A percentile compares a stretch with the other conserved stretches of the same genome.
phyloP scores from a whole-genome alignment of 106 monocot genomes.

The Acorus gramineus region DNA sequence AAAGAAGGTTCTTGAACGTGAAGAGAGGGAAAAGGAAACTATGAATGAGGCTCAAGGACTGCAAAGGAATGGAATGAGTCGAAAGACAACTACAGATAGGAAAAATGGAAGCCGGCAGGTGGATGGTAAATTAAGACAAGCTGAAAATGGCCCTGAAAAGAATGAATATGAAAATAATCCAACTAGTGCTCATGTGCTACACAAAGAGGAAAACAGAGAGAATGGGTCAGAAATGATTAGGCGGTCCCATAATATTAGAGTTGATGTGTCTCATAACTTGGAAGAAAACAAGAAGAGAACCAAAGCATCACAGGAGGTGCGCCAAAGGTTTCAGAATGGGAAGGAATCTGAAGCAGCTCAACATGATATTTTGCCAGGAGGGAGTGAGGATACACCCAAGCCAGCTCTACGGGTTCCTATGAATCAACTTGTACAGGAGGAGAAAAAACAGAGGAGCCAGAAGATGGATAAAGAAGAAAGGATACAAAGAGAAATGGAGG shows the following conservation, averaged over 20 bases:
- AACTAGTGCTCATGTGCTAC: too few species aligned
- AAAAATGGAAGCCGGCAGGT: background rate
- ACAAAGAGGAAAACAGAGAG: too few species aligned
- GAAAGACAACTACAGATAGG: slow-evolving; percentile 1
- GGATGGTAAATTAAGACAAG: background rate
- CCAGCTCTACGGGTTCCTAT: slow-evolving; percentile 6
- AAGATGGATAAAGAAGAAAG: slow-evolving; percentile 16
- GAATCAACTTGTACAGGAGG: background rate
- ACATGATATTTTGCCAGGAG: slow-evolving; percentile 8
- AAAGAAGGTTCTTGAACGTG: background rate
- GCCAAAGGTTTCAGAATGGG: slow-evolving; percentile 3
- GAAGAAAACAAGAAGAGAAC: background rate
- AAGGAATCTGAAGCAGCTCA: slow-evolving; percentile 8
- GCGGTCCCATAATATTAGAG: background rate
- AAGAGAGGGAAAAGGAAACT: background rate
- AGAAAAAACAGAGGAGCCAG: background rate
- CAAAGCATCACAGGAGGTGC: slow-evolving; percentile 1
- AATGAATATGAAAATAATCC: slow-evolving; percentile 6
- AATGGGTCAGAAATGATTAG: too few species aligned
- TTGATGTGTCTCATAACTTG: slow-evolving; percentile 2
- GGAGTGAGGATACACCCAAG: background rate
- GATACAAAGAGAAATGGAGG: slow-evolving; percentile 20
- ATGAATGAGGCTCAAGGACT: slow-evolving; percentile 3
- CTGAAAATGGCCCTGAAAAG: background rate
- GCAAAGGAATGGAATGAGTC: slow-evolving; percentile 7